Evolutionary conservation across 2,329 filamentous ascomycete genomes (phyloP).

Genomic region (Fusarium sp.): DNA sequence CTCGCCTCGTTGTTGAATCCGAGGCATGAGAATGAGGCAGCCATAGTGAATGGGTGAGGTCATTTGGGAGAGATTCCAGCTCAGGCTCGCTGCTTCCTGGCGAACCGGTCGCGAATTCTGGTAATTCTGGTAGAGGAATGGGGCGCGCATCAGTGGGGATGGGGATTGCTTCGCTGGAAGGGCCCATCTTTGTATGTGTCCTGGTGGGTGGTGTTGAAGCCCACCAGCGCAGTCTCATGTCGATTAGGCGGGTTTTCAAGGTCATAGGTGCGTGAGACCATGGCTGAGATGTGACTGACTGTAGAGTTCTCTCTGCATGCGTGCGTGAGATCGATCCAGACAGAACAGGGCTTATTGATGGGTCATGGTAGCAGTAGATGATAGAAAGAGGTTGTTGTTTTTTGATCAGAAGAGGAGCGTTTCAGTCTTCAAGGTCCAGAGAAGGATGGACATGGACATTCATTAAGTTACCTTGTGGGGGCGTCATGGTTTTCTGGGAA

Average conservation of each 20-base stretch:
- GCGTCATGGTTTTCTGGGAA: conserved; percentile 20
- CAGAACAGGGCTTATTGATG: background rate
- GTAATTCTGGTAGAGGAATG: conserved; percentile 37
- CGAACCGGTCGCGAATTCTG: conserved; percentile 22
- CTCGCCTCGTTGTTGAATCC: conserved; percentile 34
- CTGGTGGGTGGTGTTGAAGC: conserved; percentile 29
- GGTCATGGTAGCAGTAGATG: background rate
- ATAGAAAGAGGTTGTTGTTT: background rate
- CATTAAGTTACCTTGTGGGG: conserved; percentile 17
- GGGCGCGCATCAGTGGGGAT: conserved; percentile 31
- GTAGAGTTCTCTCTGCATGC: too few species aligned
- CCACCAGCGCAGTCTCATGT: conserved; percentile 38
- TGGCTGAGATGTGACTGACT: background rate
- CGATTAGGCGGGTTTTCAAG: conserved; percentile 27
- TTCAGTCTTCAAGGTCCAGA: conserved; percentile 1
- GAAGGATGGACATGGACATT: conserved; percentile 1
- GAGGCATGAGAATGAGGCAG: conserved; percentile 31
- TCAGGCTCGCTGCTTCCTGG: conserved; percentile 22
- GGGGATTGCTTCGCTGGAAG: conserved; percentile 31
- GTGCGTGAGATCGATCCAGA: too few species aligned
- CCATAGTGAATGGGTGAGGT: conserved; percentile 28
- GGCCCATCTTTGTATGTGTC: conserved; percentile 25
- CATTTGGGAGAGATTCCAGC: conserved; percentile 22
- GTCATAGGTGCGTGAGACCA: conserved; percentile 35
- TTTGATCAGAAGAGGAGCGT: background rate